Conservation (phyloP, 305 asterid species). For the Rubia peregrina region DNA sequence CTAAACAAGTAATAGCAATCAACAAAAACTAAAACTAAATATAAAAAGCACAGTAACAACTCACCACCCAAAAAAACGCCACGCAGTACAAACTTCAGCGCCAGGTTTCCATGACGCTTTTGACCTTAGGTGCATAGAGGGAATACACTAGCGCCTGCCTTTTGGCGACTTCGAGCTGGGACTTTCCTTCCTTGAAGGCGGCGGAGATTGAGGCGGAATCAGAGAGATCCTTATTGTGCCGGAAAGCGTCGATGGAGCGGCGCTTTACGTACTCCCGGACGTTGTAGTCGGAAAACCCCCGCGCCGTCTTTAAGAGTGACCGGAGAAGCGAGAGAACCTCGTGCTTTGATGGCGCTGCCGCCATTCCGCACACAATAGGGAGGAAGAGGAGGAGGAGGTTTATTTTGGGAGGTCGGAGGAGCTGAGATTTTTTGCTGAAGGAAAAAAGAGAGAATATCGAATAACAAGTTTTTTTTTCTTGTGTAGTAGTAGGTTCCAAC, state of each 20-base stretch:
- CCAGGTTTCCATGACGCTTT: conserved; percentile 55
- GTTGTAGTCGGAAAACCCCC: conserved; percentile 64
- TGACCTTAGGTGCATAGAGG: conserved; percentile 52
- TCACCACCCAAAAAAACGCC: neutral
- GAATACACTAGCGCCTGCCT: conserved; percentile 70
- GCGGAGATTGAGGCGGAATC: conserved; percentile 39
- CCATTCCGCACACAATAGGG: too few species aligned
- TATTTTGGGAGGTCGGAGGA: too few species aligned
- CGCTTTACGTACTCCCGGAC: conserved; percentile 67
- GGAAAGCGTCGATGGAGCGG: conserved; percentile 66
- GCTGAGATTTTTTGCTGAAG: too few species aligned
- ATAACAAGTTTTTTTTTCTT: too few species aligned
- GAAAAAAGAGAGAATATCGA: too few species aligned
- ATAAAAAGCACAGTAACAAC: neutral
- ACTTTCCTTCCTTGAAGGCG: conserved; percentile 61
- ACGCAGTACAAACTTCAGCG: neutral
- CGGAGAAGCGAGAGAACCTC: conserved; percentile 64
- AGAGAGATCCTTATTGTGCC: conserved; percentile 41
- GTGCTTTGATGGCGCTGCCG: conserved; percentile 38
- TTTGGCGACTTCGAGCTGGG: conserved; percentile 65
- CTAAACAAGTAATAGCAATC: neutral
- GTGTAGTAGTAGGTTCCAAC: too few species aligned
- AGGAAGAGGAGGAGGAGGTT: too few species aligned
- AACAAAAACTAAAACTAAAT: neutral
- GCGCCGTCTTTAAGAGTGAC: conserved; percentile 60